Evolutionary conservation across 2,329 filamentous ascomycete genomes (phyloP).

Genomic region (Hirsutella thompsonii): DNA sequence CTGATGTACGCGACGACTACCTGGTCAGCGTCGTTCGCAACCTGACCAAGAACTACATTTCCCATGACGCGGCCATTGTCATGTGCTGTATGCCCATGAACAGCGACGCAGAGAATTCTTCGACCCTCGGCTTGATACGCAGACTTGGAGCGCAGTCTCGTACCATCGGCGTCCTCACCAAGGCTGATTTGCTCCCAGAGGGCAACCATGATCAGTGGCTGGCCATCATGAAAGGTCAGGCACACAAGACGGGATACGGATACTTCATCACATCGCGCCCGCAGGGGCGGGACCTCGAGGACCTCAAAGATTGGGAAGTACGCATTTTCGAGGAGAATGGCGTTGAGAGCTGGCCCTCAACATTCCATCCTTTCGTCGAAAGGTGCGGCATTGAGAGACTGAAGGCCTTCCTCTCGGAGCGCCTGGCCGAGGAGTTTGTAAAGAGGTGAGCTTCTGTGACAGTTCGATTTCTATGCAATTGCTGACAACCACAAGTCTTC

Average conservation of each 20-base stretch:
- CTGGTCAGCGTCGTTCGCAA: constrained; percentile 61
- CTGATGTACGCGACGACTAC: constrained; percentile 50
- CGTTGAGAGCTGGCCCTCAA: constrained; percentile 30
- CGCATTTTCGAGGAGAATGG: constrained; percentile 31
- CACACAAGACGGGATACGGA: constrained; percentile 54
- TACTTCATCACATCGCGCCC: constrained; percentile 70
- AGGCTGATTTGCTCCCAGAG: constrained; percentile 58
- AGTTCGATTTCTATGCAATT: neutral
- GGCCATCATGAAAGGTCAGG: constrained; percentile 46
- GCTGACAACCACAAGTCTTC: constrained; percentile 23
- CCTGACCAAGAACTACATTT: constrained; percentile 57
- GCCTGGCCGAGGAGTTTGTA: constrained; percentile 39
- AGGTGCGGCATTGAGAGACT: constrained; percentile 41
- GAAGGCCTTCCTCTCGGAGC: constrained; percentile 37
- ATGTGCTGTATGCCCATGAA: constrained; percentile 70
- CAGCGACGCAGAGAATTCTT: constrained; percentile 63
- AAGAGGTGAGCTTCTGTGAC: constrained; percentile 25
- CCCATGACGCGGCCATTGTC: constrained; percentile 57
- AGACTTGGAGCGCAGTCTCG: constrained; percentile 40
- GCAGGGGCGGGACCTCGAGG: constrained; percentile 37
- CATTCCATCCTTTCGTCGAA: constrained; percentile 32
- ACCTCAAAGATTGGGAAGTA: constrained; percentile 38
- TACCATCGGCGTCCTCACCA: constrained; percentile 69
- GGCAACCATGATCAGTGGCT: constrained; percentile 42
- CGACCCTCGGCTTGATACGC: constrained; percentile 52